Conservation (phyloP, 2,329 filamentous ascomycete species). For the Fusarium albosuccineum region DNA sequence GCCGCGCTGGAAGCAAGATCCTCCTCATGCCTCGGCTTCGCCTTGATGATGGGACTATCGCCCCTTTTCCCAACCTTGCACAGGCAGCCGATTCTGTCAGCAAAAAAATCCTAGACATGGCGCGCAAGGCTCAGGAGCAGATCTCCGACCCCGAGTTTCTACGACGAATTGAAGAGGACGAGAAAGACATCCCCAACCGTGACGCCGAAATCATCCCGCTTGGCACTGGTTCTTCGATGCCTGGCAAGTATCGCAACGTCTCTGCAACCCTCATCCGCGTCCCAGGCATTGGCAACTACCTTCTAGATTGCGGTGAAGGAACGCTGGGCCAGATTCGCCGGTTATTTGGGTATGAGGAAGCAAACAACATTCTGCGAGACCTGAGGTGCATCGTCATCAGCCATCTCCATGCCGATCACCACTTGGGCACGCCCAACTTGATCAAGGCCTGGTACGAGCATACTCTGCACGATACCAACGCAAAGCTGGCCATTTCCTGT, state of each 20-base stretch:
- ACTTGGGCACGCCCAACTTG: conserved; percentile 86
- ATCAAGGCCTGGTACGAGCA: conserved; percentile 83
- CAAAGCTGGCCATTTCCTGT: conserved; percentile 75
- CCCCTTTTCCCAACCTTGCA: conserved; percentile 62
- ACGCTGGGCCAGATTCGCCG: conserved; percentile 89
- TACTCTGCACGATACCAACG: conserved; percentile 54
- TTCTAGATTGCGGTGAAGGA: conserved; percentile 93
- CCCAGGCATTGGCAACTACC: conserved; percentile 86
- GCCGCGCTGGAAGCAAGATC: conserved; percentile 59
- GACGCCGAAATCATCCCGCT: conserved; percentile 88
- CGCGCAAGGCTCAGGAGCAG: conserved; percentile 60
- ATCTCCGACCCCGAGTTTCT: conserved; percentile 61
- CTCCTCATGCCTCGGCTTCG: conserved; percentile 62
- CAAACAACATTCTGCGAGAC: conserved; percentile 79
- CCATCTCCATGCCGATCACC: conserved; percentile 96
- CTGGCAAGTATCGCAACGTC: conserved; percentile 96
- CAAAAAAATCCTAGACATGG: conserved; percentile 64
- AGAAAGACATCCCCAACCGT: conserved; percentile 76
- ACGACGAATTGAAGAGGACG: conserved; percentile 62
- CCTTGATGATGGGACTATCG: conserved; percentile 60
- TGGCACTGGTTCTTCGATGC: conserved; percentile 90
- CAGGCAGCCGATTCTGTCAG: conserved; percentile 57
- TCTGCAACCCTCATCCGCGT: conserved; percentile 88
- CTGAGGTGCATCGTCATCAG: conserved; percentile 91
- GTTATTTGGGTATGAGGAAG: conserved; percentile 73